phyloP scores from a whole-genome alignment of 2,329 filamentous ascomycete genomes.

The Aspergillus unguis region DNA sequence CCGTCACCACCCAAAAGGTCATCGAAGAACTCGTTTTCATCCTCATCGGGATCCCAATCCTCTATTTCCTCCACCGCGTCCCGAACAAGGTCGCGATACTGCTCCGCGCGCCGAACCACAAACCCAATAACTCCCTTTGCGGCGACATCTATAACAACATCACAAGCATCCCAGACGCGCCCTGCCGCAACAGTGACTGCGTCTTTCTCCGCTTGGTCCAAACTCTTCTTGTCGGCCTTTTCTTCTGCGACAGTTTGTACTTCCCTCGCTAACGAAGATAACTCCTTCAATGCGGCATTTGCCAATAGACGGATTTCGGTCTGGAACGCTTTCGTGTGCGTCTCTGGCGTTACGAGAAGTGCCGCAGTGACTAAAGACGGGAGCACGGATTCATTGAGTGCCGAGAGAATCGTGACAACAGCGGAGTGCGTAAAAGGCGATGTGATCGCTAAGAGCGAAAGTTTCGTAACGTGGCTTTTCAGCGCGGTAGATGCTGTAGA shows the following conservation, averaged over 20 bases:
- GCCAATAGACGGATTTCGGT: conserved; percentile 61
- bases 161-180: conserved; percentile 79
- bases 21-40: conserved; percentile 55
- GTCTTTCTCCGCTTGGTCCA: conserved; percentile 40
- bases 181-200: conserved; percentile 67
- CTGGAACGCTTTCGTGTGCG: conserved; percentile 63
- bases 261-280: conserved; percentile 58
- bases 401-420: conserved; percentile 65
- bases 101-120: conserved; percentile 67
- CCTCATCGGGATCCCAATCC: conserved; percentile 76
- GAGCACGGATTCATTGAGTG: conserved; percentile 69
- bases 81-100: conserved; percentile 70
- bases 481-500: conserved; percentile 70
- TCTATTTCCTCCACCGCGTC: conserved; percentile 84
- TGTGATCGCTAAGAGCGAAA: conserved; percentile 82
- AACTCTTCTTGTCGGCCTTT: conserved; percentile 22
- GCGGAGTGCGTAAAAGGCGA: conserved; percentile 81
- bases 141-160: conserved; percentile 64
- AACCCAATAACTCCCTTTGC: conserved; percentile 66
- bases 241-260: conserved; percentile 51
- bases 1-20: conserved; percentile 34
- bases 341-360: conserved; percentile 59
- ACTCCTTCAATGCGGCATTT: conserved; percentile 59
- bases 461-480: conserved; percentile 78
- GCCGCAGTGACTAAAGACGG: conserved; percentile 70